Conservation (phyloP, 257 asterid genomes). For the Penstemon newberryi region DNA sequence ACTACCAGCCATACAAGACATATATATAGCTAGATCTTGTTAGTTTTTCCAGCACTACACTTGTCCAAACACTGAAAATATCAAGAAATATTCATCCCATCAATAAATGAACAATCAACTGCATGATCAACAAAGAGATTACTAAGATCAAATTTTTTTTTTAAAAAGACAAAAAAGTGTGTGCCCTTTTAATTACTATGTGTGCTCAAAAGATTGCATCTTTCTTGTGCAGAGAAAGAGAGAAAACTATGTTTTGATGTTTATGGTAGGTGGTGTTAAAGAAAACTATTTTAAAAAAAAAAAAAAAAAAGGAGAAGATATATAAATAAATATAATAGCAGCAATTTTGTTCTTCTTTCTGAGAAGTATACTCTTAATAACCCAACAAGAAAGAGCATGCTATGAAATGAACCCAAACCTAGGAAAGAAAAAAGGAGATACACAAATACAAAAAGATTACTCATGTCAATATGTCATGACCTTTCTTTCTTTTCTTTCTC, state of each 20-base stretch:
- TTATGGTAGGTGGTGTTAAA: conserved; percentile 9
- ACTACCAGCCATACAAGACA: conserved; percentile 16
- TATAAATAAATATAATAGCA: conserved; percentile 6
- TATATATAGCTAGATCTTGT: neutral
- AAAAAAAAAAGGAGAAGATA: neutral
- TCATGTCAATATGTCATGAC: conserved; percentile 26
- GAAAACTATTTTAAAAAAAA: neutral
- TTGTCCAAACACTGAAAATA: neutral
- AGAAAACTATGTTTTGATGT: conserved; percentile 19
- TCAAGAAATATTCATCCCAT: conserved; percentile 27
- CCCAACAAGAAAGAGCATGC: conserved; percentile 39
- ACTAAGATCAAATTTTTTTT: conserved; percentile 10
- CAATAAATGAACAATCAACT: conserved; percentile 23
- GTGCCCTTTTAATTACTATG: conserved; percentile 19
- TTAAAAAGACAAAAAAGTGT: conserved; percentile 22
- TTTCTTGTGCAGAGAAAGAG: conserved; percentile 24
- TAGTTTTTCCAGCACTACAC: no score
- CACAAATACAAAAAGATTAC: conserved; percentile 11
- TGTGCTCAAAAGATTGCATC: conserved; percentile 33
- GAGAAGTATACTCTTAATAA: conserved; percentile 41
- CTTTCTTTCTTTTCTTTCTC: conserved; percentile 24
- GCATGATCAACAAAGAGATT: conserved; percentile 9
- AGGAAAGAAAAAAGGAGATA: conserved; percentile 34
- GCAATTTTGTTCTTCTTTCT: conserved; percentile 27
- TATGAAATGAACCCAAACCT: conserved; percentile 40